Evolutionary conservation across 768 basidiomycete genomes (phyloP).

Genomic region (Mycena sanguinolenta): DNA sequence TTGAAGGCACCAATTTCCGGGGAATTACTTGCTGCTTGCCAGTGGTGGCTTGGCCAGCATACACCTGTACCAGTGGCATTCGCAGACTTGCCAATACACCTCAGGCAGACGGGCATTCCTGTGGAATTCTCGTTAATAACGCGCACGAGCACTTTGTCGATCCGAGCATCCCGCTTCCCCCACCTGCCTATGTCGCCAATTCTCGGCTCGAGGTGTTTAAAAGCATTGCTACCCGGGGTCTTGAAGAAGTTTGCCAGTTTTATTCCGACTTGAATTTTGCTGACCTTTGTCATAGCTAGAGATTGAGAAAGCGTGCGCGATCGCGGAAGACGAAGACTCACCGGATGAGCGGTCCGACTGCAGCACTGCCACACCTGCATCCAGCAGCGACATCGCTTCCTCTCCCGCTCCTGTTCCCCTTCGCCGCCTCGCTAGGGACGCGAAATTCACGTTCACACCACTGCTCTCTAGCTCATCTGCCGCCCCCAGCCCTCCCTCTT

Average conservation of each 20-base stretch:
- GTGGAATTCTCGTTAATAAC: background rate
- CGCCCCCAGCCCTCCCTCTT: too few species aligned
- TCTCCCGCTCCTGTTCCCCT: too few species aligned
- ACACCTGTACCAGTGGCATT: background rate
- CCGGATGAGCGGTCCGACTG: slow-evolving; percentile 23
- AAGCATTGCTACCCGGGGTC: background rate
- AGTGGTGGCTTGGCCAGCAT: slow-evolving; percentile 24
- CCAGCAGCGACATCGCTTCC: too few species aligned
- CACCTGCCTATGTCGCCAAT: background rate
- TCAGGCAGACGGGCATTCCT: background rate
- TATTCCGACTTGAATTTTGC: background rate
- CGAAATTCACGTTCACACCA: too few species aligned
- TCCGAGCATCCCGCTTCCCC: background rate
- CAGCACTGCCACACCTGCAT: background rate
- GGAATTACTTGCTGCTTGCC: slow-evolving; percentile 2
- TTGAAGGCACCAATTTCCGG: background rate
- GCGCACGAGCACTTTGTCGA: background rate
- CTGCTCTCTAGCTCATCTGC: too few species aligned
- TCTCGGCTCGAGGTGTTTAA: background rate
- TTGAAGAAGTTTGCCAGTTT: slow-evolving; percentile 13
- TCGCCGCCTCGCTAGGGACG: too few species aligned
- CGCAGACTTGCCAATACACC: background rate
- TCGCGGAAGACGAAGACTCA: slow-evolving; percentile 16
- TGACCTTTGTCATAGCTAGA: background rate
- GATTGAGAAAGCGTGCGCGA: slow-evolving; percentile 3